Conservation (phyloP, 2,329 filamentous ascomycete species). For the Neonectria neomacrospora region DNA sequence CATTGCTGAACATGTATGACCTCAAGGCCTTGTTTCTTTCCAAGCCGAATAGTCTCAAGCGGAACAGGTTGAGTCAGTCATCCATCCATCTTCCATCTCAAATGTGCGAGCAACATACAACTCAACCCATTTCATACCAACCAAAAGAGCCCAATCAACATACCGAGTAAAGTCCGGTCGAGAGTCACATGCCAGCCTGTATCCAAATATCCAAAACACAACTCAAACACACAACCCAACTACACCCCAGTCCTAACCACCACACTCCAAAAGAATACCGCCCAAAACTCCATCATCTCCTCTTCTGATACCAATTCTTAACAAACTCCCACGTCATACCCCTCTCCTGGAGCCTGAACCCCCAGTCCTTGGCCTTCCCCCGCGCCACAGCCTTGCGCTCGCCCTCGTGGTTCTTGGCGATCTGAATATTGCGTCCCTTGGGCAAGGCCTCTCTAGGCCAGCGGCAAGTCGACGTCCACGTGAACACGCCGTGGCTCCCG, state of each 20-base stretch:
- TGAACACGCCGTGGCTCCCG: constrained; percentile 28
- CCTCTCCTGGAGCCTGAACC: constrained; percentile 6
- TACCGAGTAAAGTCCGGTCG: not conserved
- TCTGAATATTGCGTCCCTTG: constrained; percentile 25
- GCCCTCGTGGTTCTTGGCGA: constrained; percentile 30
- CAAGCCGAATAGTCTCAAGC: not conserved
- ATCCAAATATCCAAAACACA: not conserved
- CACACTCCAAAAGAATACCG: not conserved
- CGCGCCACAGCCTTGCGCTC: constrained; percentile 2
- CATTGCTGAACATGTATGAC: not conserved
- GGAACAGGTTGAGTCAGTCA: not conserved
- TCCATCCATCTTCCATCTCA: not conserved
- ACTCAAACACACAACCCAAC: not conserved
- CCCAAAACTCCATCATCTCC: not conserved
- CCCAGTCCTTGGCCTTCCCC: constrained; percentile 24
- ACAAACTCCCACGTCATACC: constrained; percentile 26
- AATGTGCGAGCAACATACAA: not conserved
- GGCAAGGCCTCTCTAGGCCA: constrained; percentile 12
- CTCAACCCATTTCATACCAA: too few relatives aligned
- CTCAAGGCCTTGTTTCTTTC: not conserved
- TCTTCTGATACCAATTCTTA: constrained; percentile 23
- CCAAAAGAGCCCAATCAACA: not conserved
- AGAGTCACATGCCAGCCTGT: not conserved
- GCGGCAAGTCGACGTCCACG: constrained; percentile 5
- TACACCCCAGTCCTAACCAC: not conserved